Evolutionary conservation across 768 basidiomycete genomes (phyloP), one percentile per base, ranked within the genome.

Genomic region (Xerocomellus chrysenteron): DNA sequence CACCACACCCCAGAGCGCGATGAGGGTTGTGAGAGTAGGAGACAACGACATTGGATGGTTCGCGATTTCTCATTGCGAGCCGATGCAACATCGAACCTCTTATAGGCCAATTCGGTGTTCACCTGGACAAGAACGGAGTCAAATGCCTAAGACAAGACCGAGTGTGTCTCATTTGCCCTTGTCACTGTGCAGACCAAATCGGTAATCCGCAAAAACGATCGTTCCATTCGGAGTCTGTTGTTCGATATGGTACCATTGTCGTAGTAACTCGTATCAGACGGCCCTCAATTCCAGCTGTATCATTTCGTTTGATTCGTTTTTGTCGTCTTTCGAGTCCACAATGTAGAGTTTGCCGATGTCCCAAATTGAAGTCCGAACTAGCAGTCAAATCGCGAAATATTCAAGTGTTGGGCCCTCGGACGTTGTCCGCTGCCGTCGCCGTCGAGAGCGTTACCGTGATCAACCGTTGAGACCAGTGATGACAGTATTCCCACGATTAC

Each of bases 1-100:
- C 19, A 64, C 55, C 3, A 55, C 40, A 40, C 57, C 61, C 50
- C 57, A 72, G 46, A 70, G 57, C 1, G 55, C 70, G 28, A 69
- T 54, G 33, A 70, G 55, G 26, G 58, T 28, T 1, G 57, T 46
- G 41, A 70, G 43, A 16, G 52, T 11, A 41, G 47, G 47, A 47
- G 59, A 56, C 35, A 65, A 19, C 19, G 57, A 48, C 67, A 68
- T 68, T 14, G 54, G 35, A 46, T 14, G 37, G 2, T 47, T 47
- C 17, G n/a, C 12, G 24, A 30, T 50, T 47, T 44, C 47, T 41
- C 59, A 62, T 62, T 6, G 33, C 16, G 39, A 46, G 10, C 3
- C 33, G 28, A 44, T 36, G 5, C 8, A 17, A 30, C 39, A 28
- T 28, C 28, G n/a, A 26, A 3, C 26, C 14, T 64, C 56, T 67